Base-by-base conservation (phyloP, 2,329 filamentous ascomycete genomes). In the Whalleya microplaca region DNA sequence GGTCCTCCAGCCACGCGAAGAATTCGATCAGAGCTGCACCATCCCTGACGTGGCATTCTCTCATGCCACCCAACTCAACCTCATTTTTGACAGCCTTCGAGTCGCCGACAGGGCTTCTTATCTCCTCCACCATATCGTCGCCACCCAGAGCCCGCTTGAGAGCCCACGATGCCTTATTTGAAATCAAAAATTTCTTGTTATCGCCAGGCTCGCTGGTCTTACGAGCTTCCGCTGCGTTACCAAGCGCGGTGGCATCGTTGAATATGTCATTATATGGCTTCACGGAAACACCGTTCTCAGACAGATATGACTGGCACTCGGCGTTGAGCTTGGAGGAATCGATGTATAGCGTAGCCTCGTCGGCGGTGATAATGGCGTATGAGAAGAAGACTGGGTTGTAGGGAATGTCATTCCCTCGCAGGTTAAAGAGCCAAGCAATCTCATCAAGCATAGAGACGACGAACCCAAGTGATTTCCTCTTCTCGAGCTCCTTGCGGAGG, bases 321-420 rank as follows among this genome's bases (percentile, higher is more conserved):
- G 82, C 76, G 32, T 82, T 86, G 23, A 98, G 76, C 73, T 97
- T 96, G 14, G 84, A 82, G 12, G 87, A 83, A 69, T 98, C 90
- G 56, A 98, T 80, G 69, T 97, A 99, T 4, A 99, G 81, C 1
- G 87, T 92, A 21, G 89, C 91, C 1, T 85, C 80, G 10, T 81
- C 87, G 1, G 87, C 85, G 2, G 95, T 98, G 61, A 99, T 79
- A 42, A 95, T 84, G 44, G 94, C 94, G 69, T 98, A 99, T 16
- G 94, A 95, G 76, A 98, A 98, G 80, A 99, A 98, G 48, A 99
- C 95, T 0, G 95, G 95, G 71, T 99, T 99, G 78, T 95, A 99
- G 0, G 92, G 91, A 63, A 99, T 98, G 71, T 98, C 95, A 72
- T 84, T 95, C 66, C 95, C 95, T 65, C 95, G 87, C 47, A 99